These are phyloP conservation scores for Sarocladium kiliense DNA, from an alignment of 2,329 filamentous ascomycete species.

Conservation along the genomic window DNA sequence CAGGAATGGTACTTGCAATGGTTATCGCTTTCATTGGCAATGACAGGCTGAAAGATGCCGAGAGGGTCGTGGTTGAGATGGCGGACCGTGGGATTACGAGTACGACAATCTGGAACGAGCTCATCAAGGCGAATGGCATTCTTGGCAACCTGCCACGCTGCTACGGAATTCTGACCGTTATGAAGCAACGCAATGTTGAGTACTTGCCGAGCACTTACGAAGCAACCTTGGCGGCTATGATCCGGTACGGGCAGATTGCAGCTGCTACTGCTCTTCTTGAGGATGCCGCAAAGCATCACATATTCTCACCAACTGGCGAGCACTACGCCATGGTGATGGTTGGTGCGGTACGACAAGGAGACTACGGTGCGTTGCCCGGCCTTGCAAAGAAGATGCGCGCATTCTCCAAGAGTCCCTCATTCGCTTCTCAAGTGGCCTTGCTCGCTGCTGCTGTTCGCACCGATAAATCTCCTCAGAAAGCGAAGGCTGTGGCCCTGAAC, in stretches of 20 bases:
- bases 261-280: constrained; percentile 44
- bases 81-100: constrained; percentile 44
- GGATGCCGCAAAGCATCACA: constrained; percentile 38
- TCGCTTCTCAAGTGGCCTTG: constrained; percentile 36
- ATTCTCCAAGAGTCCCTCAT: constrained; percentile 16
- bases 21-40: constrained; percentile 60
- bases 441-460: constrained; percentile 32
- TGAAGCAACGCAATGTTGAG: constrained; percentile 40
- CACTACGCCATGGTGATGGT: constrained; percentile 52
- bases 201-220: constrained; percentile 47
- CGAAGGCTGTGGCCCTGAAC: not conserved
- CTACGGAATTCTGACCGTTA: constrained; percentile 41
- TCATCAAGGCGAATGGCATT: constrained; percentile 64
- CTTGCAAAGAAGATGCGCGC: not conserved
- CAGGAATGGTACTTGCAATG: constrained; percentile 57
- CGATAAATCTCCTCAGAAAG: not conserved
- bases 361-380: constrained; percentile 22
- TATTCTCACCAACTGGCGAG: constrained; percentile 27
- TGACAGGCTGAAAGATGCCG: constrained; percentile 28
- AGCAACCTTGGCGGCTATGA: constrained; percentile 43
- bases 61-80: constrained; percentile 41
- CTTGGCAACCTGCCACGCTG: constrained; percentile 20
- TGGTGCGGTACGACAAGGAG: constrained; percentile 40
- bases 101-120: constrained; percentile 70
- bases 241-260: constrained; percentile 42